A percentile compares a stretch with the other conserved stretches of the same genome.
Conservation (phyloP, 495 filamentous ascomycete species). For the Tuber brumale region DNA sequence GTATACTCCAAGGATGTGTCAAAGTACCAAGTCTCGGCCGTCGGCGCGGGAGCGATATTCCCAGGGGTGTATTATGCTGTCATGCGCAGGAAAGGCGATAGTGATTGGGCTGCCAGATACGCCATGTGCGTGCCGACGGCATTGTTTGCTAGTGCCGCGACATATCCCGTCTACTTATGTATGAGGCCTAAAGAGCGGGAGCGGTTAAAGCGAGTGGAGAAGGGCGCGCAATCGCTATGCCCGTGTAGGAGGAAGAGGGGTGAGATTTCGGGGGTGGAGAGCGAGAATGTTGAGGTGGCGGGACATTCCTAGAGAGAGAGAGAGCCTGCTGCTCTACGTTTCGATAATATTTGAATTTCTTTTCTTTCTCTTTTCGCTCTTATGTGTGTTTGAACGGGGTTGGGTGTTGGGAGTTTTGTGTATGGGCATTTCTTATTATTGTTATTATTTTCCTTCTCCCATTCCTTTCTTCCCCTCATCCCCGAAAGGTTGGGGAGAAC, state of each 20-base stretch:
- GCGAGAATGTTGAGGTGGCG: background rate
- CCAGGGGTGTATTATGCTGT: conserved; percentile 52
- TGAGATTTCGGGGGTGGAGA: background rate
- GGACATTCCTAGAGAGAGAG: background rate
- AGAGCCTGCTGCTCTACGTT: background rate
- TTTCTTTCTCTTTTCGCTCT: background rate
- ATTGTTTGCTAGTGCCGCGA: conserved; percentile 51
- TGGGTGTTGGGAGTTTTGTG: background rate
- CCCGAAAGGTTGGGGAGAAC: background rate
- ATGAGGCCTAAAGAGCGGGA: conserved; percentile 52
- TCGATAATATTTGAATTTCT: too few species aligned
- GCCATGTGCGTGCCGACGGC: conserved; percentile 56
- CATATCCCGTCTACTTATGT: conserved; percentile 59
- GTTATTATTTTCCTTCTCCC: background rate
- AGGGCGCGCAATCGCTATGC: background rate
- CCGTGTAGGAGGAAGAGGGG: background rate
- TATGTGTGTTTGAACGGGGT: background rate
- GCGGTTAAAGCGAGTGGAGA: conserved; percentile 53
- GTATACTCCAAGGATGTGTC: conserved; percentile 56
- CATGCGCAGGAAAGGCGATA: conserved; percentile 31
- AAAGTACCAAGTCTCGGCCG: conserved; percentile 51
- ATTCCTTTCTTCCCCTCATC: background rate
- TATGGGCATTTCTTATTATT: background rate
- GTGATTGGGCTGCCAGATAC: conserved; percentile 42
- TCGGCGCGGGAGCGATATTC: conserved; percentile 54